Conservation (phyloP, 371 early-diverging fungal genomes). For the Mucor indicus region DNA sequence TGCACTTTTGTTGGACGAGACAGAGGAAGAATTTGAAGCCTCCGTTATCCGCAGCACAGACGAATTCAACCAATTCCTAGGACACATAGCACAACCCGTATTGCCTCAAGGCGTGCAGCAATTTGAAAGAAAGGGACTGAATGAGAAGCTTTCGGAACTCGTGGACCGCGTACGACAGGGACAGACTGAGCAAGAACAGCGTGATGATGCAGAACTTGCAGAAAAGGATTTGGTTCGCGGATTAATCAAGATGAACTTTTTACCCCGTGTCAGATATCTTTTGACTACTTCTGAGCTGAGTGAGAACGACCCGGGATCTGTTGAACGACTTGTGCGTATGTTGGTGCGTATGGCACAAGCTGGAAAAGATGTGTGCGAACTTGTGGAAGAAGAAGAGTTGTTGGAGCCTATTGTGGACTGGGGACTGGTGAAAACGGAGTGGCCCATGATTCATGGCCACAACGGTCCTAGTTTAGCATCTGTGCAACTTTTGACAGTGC, state of each 20-base stretch:
- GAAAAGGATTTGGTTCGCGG: constrained; percentile 52
- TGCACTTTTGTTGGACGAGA: constrained; percentile 33
- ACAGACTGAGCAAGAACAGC: constrained; percentile 18
- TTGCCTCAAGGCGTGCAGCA: background rate
- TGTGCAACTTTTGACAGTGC: constrained; percentile 34
- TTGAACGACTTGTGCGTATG: constrained; percentile 42
- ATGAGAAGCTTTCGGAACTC: constrained; percentile 17
- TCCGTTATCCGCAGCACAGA: background rate
- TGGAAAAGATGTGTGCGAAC: constrained; percentile 42
- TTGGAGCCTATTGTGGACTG: constrained; percentile 42
- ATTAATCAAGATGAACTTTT: constrained; percentile 53
- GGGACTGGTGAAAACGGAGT: constrained; percentile 37
- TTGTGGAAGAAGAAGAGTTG: constrained; percentile 46
- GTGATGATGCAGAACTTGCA: constrained; percentile 45
- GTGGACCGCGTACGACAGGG: constrained; percentile 23
- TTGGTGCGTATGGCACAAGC: constrained; percentile 45
- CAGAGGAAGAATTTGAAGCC: constrained; percentile 11
- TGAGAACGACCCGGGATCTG: constrained; percentile 36
- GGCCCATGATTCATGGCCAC: constrained; percentile 42
- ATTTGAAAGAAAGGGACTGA: constrained; percentile 8
- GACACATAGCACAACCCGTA: constrained; percentile 21
- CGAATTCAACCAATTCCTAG: constrained; percentile 24
- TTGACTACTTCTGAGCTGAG: constrained; percentile 28
- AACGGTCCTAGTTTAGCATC: constrained; percentile 39
- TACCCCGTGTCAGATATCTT: constrained; percentile 56